Conservation (phyloP, 2,329 filamentous ascomycete species). For the Aspergillus brunneoviolaceus region DNA sequence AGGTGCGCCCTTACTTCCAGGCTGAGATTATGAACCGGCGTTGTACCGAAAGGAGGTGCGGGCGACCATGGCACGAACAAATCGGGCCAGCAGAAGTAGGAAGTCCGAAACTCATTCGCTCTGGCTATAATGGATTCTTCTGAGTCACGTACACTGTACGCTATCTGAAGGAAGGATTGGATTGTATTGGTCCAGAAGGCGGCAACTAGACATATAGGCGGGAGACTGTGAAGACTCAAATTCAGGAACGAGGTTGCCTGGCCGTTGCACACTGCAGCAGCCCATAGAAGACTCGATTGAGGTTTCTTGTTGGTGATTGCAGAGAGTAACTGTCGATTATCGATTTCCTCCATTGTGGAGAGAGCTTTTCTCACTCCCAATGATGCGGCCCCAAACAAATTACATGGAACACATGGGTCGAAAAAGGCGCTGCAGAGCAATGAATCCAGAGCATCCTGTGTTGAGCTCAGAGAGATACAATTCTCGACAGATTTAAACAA, state of each 20-base stretch:
- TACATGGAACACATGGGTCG: slow-evolving; percentile 24
- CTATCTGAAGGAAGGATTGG: background rate
- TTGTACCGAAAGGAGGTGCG: background rate
- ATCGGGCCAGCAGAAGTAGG: background rate
- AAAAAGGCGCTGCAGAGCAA: slow-evolving; percentile 26
- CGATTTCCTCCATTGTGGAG: background rate
- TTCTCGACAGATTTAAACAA: background rate
- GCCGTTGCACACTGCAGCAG: background rate
- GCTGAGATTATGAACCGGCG: background rate
- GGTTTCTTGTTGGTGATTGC: background rate
- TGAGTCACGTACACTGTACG: background rate
- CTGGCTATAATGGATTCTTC: background rate
- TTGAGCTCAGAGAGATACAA: slow-evolving; percentile 17
- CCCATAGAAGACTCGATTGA: slow-evolving; percentile 1
- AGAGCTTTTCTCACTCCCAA: slow-evolving; percentile 18
- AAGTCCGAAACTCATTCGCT: background rate
- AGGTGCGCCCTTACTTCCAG: background rate
- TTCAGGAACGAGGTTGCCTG: background rate
- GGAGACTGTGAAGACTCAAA: background rate
- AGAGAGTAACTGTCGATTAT: background rate
- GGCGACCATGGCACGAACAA: background rate
- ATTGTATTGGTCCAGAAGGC: background rate
- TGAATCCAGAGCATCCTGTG: slow-evolving; percentile 23
- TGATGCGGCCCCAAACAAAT: slow-evolving; percentile 20
- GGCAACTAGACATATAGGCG: background rate